Percentiles rank a stretch among this genome's conserved stretches.
Evolutionary conservation across 2,329 filamentous ascomycete genomes (phyloP).

Genomic region (Verticillium albo-atrum): DNA sequence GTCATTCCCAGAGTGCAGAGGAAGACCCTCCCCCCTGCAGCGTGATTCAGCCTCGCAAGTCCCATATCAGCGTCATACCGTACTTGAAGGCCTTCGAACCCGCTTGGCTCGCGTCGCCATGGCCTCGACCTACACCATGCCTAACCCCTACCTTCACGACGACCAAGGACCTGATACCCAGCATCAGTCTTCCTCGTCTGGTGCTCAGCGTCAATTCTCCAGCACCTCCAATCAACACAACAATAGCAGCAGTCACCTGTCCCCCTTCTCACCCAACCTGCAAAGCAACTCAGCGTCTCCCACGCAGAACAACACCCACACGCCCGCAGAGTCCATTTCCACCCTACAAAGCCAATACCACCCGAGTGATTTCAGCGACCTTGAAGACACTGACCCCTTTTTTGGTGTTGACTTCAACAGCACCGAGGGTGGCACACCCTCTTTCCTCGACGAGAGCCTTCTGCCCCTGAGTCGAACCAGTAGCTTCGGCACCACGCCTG

Average conservation of each 20-base stretch:
- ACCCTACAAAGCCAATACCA: slow-evolving; percentile 40
- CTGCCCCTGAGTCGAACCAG: slow-evolving; percentile 11
- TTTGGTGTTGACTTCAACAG: slow-evolving; percentile 44
- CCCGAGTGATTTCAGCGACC: slow-evolving; percentile 43
- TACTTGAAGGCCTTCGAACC: not conserved
- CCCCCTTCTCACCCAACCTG: slow-evolving; percentile 37
- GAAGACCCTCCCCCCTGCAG: not conserved
- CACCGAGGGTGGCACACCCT: slow-evolving; percentile 34
- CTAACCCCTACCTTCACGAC: slow-evolving; percentile 34
- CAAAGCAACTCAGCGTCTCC: slow-evolving; percentile 36
- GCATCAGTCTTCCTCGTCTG: slow-evolving; percentile 20
- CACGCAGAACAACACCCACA: slow-evolving; percentile 30
- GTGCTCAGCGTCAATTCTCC: slow-evolving; percentile 17
- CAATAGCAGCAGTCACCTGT: slow-evolving; percentile 32
- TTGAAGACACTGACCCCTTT: slow-evolving; percentile 43
- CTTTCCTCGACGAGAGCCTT: slow-evolving; percentile 36
- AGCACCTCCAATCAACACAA: slow-evolving; percentile 29
- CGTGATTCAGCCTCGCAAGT: not conserved
- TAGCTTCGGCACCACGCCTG: slow-evolving; percentile 10
- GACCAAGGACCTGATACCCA: slow-evolving; percentile 23
- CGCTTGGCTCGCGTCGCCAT: slow-evolving; percentile 21
- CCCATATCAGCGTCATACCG: not conserved
- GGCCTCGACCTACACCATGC: slow-evolving; percentile 39
- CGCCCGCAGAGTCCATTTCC: slow-evolving; percentile 46
- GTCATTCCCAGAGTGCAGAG: not conserved